Conservation (phyloP, 768 basidiomycete genomes). For the Boletus reticulatus region DNA sequence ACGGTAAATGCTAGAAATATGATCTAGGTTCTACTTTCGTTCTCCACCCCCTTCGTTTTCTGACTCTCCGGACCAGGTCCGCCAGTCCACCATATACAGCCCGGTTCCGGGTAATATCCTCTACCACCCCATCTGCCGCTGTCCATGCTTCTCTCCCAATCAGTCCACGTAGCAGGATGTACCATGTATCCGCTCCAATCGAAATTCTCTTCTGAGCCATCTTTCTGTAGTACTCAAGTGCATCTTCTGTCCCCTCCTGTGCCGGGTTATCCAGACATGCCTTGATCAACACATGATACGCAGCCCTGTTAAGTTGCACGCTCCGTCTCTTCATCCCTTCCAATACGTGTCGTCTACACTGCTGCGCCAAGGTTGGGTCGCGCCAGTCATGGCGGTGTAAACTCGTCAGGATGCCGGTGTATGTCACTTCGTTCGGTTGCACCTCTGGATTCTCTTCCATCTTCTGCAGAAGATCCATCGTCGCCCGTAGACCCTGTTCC, state of each 20-base stretch:
- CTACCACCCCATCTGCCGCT: conserved; percentile 56
- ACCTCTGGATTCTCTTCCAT: conserved; percentile 64
- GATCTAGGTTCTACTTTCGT: conserved; percentile 25
- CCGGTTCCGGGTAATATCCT: conserved; percentile 55
- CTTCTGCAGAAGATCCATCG: conserved; percentile 63
- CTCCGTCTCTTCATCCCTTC: conserved; percentile 56
- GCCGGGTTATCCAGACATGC: conserved; percentile 56
- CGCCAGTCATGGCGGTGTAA: conserved; percentile 62
- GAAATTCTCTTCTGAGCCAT: conserved; percentile 51
- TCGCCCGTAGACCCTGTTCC: conserved; percentile 53
- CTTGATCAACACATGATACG: conserved; percentile 77
- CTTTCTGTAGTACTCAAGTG: conserved; percentile 56
- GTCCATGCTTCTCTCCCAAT: conserved; percentile 55
- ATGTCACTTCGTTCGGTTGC: conserved; percentile 76
- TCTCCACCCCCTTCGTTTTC: conserved; percentile 36
- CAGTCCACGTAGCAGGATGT: conserved; percentile 68
- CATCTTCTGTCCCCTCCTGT: conserved; percentile 50
- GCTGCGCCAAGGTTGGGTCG: conserved; percentile 40
- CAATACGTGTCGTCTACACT: conserved; percentile 50
- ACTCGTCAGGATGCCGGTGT: conserved; percentile 74
- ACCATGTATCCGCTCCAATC: conserved; percentile 69
- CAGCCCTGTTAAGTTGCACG: conserved; percentile 55
- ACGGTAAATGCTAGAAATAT: conserved; percentile 26
- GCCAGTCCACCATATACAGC: conserved; percentile 44
- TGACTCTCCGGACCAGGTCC: conserved; percentile 50